Evolutionary conservation across 202 grass and related monocot species (phyloP).

Genomic region (Panicum hallii): DNA sequence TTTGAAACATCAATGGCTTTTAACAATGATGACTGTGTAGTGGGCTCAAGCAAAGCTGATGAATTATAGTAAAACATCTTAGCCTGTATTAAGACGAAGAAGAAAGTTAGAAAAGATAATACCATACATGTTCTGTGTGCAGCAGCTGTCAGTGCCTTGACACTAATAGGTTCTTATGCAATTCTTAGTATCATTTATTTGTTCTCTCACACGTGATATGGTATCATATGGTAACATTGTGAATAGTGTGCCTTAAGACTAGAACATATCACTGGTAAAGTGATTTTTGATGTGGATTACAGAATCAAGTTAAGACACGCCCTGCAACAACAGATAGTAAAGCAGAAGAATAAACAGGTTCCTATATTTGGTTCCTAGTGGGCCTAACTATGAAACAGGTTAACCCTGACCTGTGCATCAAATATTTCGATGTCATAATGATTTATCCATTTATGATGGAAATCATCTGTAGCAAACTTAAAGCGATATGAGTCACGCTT

Average conservation of each 20-base stretch:
- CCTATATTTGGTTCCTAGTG: background rate
- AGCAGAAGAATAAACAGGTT: background rate
- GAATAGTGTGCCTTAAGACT: background rate
- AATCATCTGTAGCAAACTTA: background rate
- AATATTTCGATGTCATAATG: slow-evolving; percentile 7
- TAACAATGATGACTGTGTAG: slow-evolving; percentile 53
- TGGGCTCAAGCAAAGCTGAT: slow-evolving; percentile 69
- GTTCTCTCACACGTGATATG: background rate
- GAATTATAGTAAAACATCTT: slow-evolving; percentile 97
- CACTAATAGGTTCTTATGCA: slow-evolving; percentile 2
- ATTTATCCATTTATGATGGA: slow-evolving; percentile 22
- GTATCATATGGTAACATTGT: no score
- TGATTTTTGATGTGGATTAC: background rate
- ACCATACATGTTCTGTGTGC: background rate
- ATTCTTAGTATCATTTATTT: slow-evolving; percentile 14
- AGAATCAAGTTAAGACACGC: background rate
- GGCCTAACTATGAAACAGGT: background rate
- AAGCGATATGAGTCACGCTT: background rate
- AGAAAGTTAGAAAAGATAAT: slow-evolving; percentile 21
- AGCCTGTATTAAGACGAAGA: slow-evolving; percentile 64
- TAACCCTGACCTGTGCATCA: background rate
- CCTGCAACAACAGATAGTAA: background rate
- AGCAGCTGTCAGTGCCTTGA: background rate
- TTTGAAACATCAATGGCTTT: slow-evolving; percentile 73
- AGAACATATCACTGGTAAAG: background rate